Evolutionary conservation across 768 basidiomycete genomes (phyloP).

Genomic region (Psilocybe azurescens): DNA sequence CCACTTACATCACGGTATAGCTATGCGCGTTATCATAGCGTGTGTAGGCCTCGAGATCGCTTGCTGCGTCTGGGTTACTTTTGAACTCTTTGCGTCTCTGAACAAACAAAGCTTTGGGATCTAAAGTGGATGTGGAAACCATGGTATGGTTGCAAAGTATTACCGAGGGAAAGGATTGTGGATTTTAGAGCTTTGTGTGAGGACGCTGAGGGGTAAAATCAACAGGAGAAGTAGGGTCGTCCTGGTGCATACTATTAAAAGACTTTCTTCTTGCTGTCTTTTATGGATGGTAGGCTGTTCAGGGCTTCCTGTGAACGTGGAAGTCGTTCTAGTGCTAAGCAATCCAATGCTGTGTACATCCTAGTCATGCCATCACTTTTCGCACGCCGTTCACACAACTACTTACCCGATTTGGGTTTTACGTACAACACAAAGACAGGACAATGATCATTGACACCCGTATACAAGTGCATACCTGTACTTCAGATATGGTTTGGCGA

Average conservation of each 20-base stretch:
- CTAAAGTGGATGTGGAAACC: not conserved
- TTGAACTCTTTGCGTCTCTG: constrained; percentile 8
- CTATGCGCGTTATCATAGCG: constrained; percentile 6
- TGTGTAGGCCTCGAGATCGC: constrained; percentile 12
- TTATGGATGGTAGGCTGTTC: not conserved
- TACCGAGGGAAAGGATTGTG: not conserved
- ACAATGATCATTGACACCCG: no score
- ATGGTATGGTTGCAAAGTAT: not conserved
- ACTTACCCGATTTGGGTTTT: not conserved
- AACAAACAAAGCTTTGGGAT: constrained; percentile 3
- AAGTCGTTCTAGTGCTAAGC: not conserved
- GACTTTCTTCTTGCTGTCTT: not conserved
- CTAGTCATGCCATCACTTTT: not conserved
- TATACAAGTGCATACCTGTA: no score
- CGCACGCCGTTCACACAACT: not conserved
- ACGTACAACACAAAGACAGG: no score
- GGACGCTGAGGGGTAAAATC: not conserved
- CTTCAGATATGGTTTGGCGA: no score
- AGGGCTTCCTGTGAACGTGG: not conserved
- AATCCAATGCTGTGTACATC: not conserved
- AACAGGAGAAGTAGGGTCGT: not conserved
- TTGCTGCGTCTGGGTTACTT: not conserved
- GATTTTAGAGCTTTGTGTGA: not conserved
- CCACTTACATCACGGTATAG: constrained; percentile 14
- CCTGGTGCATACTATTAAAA: not conserved